phyloP scores from a whole-genome alignment of 1,284 basidiomycete genomes.

The Ustilago esculenta region DNA sequence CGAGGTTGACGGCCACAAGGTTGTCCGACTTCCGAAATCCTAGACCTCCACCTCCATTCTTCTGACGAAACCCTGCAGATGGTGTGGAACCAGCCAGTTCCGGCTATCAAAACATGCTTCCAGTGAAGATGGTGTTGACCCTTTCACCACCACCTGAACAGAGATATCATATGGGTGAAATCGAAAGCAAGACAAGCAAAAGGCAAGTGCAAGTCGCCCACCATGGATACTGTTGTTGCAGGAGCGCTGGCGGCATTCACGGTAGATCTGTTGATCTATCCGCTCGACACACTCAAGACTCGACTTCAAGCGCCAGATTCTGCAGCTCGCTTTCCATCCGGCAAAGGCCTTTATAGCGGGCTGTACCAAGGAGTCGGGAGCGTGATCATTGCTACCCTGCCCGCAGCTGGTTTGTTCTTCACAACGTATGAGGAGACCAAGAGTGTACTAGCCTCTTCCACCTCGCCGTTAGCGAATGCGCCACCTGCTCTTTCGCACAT shows the following conservation, averaged over 20 bases:
- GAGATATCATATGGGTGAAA: too few species aligned
- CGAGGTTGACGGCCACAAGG: too few species aligned
- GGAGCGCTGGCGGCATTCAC: slow-evolving; percentile 62
- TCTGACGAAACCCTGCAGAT: slow-evolving; percentile 23
- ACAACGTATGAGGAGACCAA: slow-evolving; percentile 57
- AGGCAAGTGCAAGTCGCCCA: too few species aligned
- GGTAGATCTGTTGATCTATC: slow-evolving; percentile 89
- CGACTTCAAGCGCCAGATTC: slow-evolving; percentile 82
- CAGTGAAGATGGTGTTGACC: too few species aligned
- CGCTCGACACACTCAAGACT: slow-evolving; percentile 97
- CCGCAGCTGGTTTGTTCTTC: slow-evolving; percentile 72
- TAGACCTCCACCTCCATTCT: slow-evolving; percentile 22
- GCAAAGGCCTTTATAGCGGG: slow-evolving; percentile 84
- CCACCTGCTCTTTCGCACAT: slow-evolving; percentile 47
- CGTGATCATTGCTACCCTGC: slow-evolving; percentile 93
- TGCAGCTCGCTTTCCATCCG: slow-evolving; percentile 76
- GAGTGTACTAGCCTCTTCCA: slow-evolving; percentile 31
- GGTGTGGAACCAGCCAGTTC: neutral
- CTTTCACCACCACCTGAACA: too few species aligned
- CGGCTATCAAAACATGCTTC: too few species aligned
- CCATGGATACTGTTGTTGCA: slow-evolving; percentile 51
- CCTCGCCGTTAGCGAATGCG: slow-evolving; percentile 36
- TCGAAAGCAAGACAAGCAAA: too few species aligned
- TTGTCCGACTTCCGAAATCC: slow-evolving; percentile 8
- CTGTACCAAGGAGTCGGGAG: slow-evolving; percentile 97